Evolutionary conservation across 2,329 filamentous ascomycete species (phyloP).

Genomic region (Aspergillus brasiliensis): DNA sequence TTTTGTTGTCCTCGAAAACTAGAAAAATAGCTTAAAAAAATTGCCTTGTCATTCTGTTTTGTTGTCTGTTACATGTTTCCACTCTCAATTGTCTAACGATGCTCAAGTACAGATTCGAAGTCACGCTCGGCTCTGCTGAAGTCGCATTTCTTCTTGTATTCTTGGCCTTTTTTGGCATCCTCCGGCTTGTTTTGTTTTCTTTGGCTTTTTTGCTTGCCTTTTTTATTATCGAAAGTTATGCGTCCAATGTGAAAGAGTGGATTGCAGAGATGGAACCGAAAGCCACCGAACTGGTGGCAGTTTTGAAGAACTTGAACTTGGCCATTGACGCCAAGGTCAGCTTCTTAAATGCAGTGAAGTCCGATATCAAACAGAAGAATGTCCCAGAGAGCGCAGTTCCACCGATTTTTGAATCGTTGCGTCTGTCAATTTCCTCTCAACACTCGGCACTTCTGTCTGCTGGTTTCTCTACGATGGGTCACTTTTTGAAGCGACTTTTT

Average conservation of each 20-base stretch:
- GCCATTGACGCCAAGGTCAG: slow-evolving; percentile 71
- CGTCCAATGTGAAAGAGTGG: no score
- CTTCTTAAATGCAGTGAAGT: slow-evolving; percentile 75
- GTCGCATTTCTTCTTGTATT: slow-evolving; percentile 9
- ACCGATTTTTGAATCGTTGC: slow-evolving; percentile 79
- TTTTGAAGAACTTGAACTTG: slow-evolving; percentile 63
- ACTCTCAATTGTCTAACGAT: not conserved
- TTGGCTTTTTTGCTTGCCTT: slow-evolving; percentile 20
- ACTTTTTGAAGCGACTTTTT: slow-evolving; percentile 81
- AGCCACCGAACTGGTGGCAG: slow-evolving; percentile 55
- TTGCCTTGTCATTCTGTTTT: not conserved
- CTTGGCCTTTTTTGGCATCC: not conserved
- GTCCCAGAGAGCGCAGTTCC: slow-evolving; percentile 73
- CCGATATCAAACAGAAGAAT: slow-evolving; percentile 88
- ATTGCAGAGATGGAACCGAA: slow-evolving; percentile 57
- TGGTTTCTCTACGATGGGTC: slow-evolving; percentile 83
- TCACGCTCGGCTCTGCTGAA: no score
- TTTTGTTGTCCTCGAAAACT: no score
- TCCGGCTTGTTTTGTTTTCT: slow-evolving; percentile 10
- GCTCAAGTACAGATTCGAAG: not conserved
- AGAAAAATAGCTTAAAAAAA: not conserved
- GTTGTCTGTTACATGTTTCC: not conserved
- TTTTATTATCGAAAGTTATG: not conserved
- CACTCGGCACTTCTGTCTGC: slow-evolving; percentile 77
- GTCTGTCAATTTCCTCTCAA: slow-evolving; percentile 72